These are phyloP conservation scores for Oryza longistaminata DNA, from an alignment of 176 grass and related monocot genomes.

Conservation along the genomic window DNA sequence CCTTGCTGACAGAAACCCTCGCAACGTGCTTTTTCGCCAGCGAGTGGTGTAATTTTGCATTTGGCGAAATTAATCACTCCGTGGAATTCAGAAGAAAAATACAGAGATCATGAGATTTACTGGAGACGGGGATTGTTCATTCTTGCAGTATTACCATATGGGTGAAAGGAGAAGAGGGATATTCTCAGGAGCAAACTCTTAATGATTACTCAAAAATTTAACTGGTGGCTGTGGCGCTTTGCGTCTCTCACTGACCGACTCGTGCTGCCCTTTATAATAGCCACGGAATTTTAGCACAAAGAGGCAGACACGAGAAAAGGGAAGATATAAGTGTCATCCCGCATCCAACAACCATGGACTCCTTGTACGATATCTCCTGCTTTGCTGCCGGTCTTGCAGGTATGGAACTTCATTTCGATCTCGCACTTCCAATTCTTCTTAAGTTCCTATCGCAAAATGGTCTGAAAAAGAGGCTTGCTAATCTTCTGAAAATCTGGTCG, in stretches of 20 bases:
- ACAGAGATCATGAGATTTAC: neutral
- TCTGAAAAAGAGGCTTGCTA: neutral
- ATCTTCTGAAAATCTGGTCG: neutral
- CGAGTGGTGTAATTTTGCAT: neutral
- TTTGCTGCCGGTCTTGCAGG: constrained; percentile 58
- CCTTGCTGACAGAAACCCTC: neutral
- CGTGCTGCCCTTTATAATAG: constrained; percentile 12
- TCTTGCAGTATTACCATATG: constrained; percentile 5
- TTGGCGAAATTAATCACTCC: neutral
- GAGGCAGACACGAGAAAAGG: neutral
- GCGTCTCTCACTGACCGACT: neutral
- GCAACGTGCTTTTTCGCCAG: neutral
- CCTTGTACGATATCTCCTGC: constrained; percentile 57
- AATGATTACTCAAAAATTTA: neutral
- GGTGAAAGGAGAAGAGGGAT: neutral
- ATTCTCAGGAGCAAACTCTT: constrained; percentile 1
- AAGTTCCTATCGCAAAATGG: neutral
- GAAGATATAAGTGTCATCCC: neutral
- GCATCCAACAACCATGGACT: constrained; percentile 36
- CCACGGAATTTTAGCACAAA: constrained; percentile 17
- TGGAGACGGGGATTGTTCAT: neutral
- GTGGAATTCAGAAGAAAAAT: neutral
- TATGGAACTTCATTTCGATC: neutral
- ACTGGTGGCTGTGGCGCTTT: constrained; percentile 26
- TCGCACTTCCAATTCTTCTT: neutral